phyloP scores from a whole-genome alignment of 2,329 filamentous ascomycete species.

The Arthrobotrys sinensis region DNA sequence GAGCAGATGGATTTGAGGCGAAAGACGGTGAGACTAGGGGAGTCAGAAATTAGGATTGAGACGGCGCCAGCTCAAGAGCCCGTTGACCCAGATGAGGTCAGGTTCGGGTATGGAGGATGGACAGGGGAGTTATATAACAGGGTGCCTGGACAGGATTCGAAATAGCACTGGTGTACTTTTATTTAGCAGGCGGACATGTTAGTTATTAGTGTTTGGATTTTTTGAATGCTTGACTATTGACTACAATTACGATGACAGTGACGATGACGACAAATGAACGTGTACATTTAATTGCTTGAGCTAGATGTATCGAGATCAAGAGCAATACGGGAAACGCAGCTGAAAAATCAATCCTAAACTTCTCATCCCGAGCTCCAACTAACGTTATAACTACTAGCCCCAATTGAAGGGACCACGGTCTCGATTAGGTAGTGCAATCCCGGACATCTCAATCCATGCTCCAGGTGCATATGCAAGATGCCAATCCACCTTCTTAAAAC shows the following conservation, averaged over 20 bases:
- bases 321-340: slow-evolving; percentile 4
- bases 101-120: slow-evolving; percentile 6
- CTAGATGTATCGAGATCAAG: neutral
- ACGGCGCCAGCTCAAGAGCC: slow-evolving; percentile 9
- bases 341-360: neutral
- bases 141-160: neutral
- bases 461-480: slow-evolving; percentile 11
- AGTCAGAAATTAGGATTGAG: neutral
- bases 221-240: neutral
- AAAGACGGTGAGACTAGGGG: neutral
- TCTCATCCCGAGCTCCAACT: neutral
- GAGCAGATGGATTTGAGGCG: too few species aligned
- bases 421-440: slow-evolving; percentile 27
- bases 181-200: neutral
- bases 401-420: neutral
- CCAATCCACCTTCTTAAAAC: slow-evolving; percentile 33
- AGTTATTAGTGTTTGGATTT: neutral
- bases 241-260: neutral
- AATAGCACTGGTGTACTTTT: slow-evolving; percentile 1
- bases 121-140: neutral
- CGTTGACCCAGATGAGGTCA: neutral
- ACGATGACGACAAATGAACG: neutral
- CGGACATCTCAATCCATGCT: neutral
- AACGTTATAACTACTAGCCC: neutral
- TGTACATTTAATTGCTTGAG: neutral